Evolutionary conservation across 805 yeast genomes (phyloP).

Genomic region (Vanderwaltozyma tropicalis): DNA sequence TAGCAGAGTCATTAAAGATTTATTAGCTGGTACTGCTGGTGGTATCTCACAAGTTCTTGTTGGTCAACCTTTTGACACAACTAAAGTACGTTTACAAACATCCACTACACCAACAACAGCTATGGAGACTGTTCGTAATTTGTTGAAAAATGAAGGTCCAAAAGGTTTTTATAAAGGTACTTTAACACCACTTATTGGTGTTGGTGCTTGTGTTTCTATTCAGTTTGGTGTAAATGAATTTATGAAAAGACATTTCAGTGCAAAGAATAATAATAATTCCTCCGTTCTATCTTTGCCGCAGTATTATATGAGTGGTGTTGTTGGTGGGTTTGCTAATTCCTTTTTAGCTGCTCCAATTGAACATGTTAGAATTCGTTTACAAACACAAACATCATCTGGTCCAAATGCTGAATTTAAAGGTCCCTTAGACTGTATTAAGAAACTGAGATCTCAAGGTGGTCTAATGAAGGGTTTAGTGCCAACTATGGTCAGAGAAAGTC

Average conservation of each 20-base stretch:
- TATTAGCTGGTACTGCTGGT: slow-evolving; percentile 86
- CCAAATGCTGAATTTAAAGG: slow-evolving; percentile 49
- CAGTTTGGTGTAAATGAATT: slow-evolving; percentile 93
- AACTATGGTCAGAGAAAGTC: slow-evolving; percentile 72
- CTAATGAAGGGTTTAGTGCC: slow-evolving; percentile 76
- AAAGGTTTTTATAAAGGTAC: slow-evolving; percentile 89
- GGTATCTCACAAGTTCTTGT: slow-evolving; percentile 92
- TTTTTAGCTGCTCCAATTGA: slow-evolving; percentile 89
- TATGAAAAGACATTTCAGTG: slow-evolving; percentile 70
- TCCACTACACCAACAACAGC: slow-evolving; percentile 67
- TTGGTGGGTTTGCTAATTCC: slow-evolving; percentile 89
- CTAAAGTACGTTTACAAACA: slow-evolving; percentile 85
- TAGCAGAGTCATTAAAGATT: slow-evolving; percentile 45
- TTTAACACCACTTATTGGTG: slow-evolving; percentile 83
- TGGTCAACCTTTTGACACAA: slow-evolving; percentile 95
- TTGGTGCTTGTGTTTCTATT: slow-evolving; percentile 95
- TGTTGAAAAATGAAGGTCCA: slow-evolving; percentile 73
- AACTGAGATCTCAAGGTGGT: slow-evolving; percentile 45
- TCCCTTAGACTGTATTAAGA: slow-evolving; percentile 32
- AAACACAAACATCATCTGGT: slow-evolving; percentile 50
- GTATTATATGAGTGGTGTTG: slow-evolving; percentile 73
- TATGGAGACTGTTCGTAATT: slow-evolving; percentile 60
- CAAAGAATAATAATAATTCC: slow-evolving; percentile 27
- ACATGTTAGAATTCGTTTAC: slow-evolving; percentile 87
- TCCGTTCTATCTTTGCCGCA: slow-evolving; percentile 44